Evolutionary conservation across 345 rosid genomes (phyloP).

Genomic region (Camelina sativa): DNA sequence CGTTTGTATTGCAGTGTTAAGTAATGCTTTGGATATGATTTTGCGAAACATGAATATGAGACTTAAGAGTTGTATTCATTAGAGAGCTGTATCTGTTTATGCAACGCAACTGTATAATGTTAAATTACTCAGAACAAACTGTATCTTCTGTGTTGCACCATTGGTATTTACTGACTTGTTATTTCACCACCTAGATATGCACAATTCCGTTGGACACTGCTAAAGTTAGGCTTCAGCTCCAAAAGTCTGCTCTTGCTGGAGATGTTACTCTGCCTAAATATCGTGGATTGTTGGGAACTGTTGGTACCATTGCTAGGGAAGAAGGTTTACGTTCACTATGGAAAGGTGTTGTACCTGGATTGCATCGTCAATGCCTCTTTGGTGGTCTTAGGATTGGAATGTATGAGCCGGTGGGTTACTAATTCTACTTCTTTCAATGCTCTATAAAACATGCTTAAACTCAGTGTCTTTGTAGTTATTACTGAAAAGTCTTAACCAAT

Average conservation of each 20-base stretch:
- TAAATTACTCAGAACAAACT: no score
- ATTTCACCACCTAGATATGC: slow-evolving; percentile 77
- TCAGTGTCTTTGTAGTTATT: slow-evolving; percentile 4
- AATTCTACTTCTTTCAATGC: slow-evolving; percentile 18
- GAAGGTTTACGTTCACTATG: slow-evolving; percentile 91
- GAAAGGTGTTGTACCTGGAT: slow-evolving; percentile 94
- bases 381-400: slow-evolving; percentile 98
- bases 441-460: background rate
- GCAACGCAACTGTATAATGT: no score
- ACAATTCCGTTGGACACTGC: slow-evolving; percentile 99
- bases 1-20: no score
- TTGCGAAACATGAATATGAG: no score
- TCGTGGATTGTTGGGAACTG: slow-evolving; percentile 91
- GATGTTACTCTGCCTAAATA: slow-evolving; percentile 75
- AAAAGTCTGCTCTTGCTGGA: slow-evolving; percentile 66
- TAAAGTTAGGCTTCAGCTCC: slow-evolving; percentile 99
- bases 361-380: slow-evolving; percentile 92
- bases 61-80: no score
- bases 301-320: slow-evolving; percentile 89
- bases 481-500: slow-evolving; percentile 4
- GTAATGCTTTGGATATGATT: no score
- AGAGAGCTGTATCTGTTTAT: no score
- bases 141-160: no score
- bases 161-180: no score
- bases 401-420: slow-evolving; percentile 88